A percentile compares a stretch with the other conserved stretches of the same genome.
These are phyloP conservation scores for Clavaria fumosa DNA, from an alignment of 768 basidiomycete genomes.

Conservation along the genomic window DNA sequence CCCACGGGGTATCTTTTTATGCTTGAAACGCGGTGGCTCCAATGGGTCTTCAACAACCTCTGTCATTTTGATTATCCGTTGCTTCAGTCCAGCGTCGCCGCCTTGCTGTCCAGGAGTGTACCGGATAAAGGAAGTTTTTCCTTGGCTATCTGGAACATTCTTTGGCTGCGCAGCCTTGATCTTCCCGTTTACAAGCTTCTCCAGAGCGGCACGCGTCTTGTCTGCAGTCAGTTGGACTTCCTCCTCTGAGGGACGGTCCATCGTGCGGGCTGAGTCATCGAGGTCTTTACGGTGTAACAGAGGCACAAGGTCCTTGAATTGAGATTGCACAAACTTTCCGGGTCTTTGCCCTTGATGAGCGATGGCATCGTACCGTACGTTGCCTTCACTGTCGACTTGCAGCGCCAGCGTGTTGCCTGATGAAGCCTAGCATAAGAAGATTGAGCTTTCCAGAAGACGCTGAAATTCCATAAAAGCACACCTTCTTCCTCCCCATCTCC, in stretches of 20 bases:
- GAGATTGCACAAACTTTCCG: conserved; percentile 80
- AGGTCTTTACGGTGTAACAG: conserved; percentile 81
- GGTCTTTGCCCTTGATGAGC: conserved; percentile 87
- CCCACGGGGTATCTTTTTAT: conserved; percentile 96
- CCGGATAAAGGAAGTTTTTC: conserved; percentile 80
- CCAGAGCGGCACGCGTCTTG: conserved; percentile 78
- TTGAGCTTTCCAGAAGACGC: conserved; percentile 1
- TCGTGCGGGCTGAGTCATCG: conserved; percentile 46
- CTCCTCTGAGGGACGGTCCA: conserved; percentile 92
- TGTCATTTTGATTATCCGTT: conserved; percentile 98
- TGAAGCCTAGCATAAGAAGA: conserved; percentile 38
- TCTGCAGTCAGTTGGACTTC: conserved; percentile 87
- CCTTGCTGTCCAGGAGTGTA: conserved; percentile 92
- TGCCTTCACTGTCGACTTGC: conserved; percentile 93
- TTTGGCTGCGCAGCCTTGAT: conserved; percentile 99
- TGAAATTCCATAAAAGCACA: conserved; percentile 16
- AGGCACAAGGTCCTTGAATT: conserved; percentile 96
- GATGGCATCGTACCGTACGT: conserved; percentile 93
- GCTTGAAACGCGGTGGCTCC: conserved; percentile 94
- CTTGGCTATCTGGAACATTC: conserved; percentile 73
- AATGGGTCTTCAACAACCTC: conserved; percentile 95
- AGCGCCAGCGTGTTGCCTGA: conserved; percentile 91
- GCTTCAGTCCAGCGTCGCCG: conserved; percentile 55
- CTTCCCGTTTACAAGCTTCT: conserved; percentile 86
- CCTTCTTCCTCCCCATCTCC: conserved; percentile 93